Evolutionary conservation across 768 basidiomycete genomes (phyloP).

Genomic region (Suillus alpinus): DNA sequence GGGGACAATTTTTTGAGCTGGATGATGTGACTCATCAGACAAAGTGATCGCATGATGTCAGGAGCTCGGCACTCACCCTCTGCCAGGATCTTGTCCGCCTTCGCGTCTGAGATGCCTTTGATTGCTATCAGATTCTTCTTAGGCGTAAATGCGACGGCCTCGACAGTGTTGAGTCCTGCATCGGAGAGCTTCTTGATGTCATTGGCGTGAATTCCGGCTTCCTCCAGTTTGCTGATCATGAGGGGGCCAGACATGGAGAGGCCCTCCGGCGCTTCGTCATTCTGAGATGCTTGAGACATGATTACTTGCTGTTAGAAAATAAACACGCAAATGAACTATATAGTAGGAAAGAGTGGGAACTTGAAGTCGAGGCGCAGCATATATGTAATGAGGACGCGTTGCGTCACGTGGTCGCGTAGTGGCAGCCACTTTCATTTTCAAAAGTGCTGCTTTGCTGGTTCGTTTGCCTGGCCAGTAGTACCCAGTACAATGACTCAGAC

Average conservation of each 20-base stretch:
- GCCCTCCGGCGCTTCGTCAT: slow-evolving; percentile 47
- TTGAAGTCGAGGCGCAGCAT: background rate
- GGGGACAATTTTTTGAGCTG: slow-evolving; percentile 94
- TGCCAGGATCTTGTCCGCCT: slow-evolving; percentile 92
- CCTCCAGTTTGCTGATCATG: slow-evolving; percentile 80
- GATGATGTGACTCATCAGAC: slow-evolving; percentile 7
- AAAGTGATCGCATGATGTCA: slow-evolving; percentile 7
- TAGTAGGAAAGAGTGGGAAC: background rate
- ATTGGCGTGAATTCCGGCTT: slow-evolving; percentile 83
- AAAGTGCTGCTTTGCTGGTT: background rate
- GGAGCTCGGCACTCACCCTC: slow-evolving; percentile 60
- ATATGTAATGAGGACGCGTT: slow-evolving; percentile 20
- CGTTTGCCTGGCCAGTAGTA: too few relatives aligned
- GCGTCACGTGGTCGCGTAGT: slow-evolving; percentile 30
- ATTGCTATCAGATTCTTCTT: slow-evolving; percentile 89
- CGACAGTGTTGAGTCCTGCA: slow-evolving; percentile 90
- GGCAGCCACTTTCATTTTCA: background rate
- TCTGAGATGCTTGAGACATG: slow-evolving; percentile 53
- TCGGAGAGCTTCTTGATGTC: slow-evolving; percentile 95
- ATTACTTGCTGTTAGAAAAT: background rate
- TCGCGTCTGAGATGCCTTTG: slow-evolving; percentile 95
- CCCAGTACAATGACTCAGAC: background rate
- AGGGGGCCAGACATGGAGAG: slow-evolving; percentile 73
- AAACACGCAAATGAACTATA: background rate
- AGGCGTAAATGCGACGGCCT: slow-evolving; percentile 94